These are phyloP conservation scores for Acmispon strigosus DNA, from an alignment of 306 rosid genomes.

Conservation along the genomic window DNA sequence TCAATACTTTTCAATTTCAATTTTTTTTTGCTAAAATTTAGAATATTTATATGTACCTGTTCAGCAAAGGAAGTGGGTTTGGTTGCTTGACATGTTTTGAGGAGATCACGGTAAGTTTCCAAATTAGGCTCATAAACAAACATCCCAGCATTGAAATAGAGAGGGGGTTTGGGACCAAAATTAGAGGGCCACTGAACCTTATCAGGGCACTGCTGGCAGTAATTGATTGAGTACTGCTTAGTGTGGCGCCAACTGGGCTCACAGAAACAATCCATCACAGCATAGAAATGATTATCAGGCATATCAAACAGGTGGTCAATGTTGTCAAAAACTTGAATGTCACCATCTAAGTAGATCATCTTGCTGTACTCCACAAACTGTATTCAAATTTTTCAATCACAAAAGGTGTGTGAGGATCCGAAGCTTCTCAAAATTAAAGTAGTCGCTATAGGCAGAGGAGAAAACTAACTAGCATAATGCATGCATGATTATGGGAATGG, in stretches of 20 bases:
- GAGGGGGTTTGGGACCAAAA: constrained; percentile 61
- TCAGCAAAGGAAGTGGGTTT: constrained; percentile 73
- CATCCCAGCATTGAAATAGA: constrained; percentile 85
- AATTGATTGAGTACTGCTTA: constrained; percentile 51
- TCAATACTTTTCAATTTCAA: too few relatives aligned
- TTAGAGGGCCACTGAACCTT: constrained; percentile 51
- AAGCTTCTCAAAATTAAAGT: too few relatives aligned
- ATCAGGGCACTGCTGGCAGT: constrained; percentile 76
- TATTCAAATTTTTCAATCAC: background rate
- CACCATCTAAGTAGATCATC: constrained; percentile 77
- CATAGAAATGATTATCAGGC: constrained; percentile 51
- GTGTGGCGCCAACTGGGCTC: constrained; percentile 62
- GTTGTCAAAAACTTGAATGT: constrained; percentile 65
- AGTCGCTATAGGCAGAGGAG: too few relatives aligned
- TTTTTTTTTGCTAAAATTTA: too few relatives aligned
- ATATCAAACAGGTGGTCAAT: constrained; percentile 63
- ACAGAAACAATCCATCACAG: constrained; percentile 85
- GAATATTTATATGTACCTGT: constrained; percentile 36
- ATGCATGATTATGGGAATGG: constrained; percentile 3
- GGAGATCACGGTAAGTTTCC: constrained; percentile 42
- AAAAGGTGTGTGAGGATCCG: too few relatives aligned
- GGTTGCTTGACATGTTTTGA: constrained; percentile 26
- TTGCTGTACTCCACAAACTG: constrained; percentile 74
- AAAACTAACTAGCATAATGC: too few relatives aligned
- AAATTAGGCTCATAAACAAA: constrained; percentile 59